Evolutionary conservation across 140 eudicot species (phyloP), one percentile per base, ranked within the genome.

Genomic region (Cichorium intybus): DNA sequence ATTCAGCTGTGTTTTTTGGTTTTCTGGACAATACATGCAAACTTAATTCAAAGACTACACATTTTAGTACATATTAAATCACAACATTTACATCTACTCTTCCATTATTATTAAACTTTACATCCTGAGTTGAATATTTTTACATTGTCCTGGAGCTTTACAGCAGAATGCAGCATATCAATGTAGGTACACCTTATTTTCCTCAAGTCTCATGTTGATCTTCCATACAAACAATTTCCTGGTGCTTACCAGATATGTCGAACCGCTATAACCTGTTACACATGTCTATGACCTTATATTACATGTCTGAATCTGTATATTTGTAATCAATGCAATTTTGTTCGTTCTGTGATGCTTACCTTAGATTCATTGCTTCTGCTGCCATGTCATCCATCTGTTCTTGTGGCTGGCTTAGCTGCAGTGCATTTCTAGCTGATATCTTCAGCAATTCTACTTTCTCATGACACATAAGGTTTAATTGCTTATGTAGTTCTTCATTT

Each of bases 401-500:
- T 47, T 67, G 70, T 66, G 82, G 77, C 58, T 62, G 82, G 75
- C 82, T 63, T 58, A 81, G 34, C 73, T 81, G 71, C 60, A 78
- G 87, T 76, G 57, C 22, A n/a, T n/a, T n/a, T n/a, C n/a, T n/a
- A 43, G 18, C 49, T 15, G 49, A 43, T 43, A 43, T 43, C 15
- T 43, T 43, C 49, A 43, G 18, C 83, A 86, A 37, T 50, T 78
- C 77, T 58, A 62, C 54, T 48, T 83, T 80, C 22, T 86, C 85
- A 51, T 83, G 79, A 37, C 33, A 66, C 17, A 75, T 27, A 41
- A 80, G 34, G 73, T 72, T 80, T 43, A 83, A 59, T 66, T 75
- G 71, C 45, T 80, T 80, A 58, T 75, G 50, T 14, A 86, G 83
- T 48, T 82, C 95, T 52, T 80, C 66, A 43, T 86, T 82, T 43